A percentile compares a stretch with the other conserved stretches of the same genome.
These are phyloP conservation scores for Tricholoma terreum DNA, from an alignment of 768 basidiomycete genomes.

Conservation along the genomic window DNA sequence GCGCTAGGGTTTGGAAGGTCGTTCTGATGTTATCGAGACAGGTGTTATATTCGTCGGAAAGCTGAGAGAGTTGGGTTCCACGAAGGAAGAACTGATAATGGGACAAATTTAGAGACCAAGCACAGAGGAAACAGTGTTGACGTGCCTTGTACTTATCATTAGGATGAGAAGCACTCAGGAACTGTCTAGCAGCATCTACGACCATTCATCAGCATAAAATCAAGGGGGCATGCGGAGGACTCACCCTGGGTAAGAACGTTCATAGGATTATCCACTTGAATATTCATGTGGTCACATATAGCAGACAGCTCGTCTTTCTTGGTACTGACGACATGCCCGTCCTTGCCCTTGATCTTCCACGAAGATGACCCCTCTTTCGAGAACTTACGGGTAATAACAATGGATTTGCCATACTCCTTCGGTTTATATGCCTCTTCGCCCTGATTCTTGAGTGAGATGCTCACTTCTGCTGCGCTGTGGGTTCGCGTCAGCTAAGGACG, in stretches of 20 bases:
- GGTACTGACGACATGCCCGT: constrained; percentile 62
- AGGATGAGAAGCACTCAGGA: constrained; percentile 78
- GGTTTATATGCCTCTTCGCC: constrained; percentile 88
- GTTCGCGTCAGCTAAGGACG: background rate
- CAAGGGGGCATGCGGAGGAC: constrained; percentile 1
- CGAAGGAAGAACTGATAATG: constrained; percentile 80
- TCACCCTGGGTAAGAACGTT: constrained; percentile 87
- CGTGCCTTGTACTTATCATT: constrained; percentile 86
- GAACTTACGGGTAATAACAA: constrained; percentile 80
- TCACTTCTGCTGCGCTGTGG: constrained; percentile 66
- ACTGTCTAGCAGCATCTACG: constrained; percentile 69
- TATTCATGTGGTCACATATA: constrained; percentile 94
- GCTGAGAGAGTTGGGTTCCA: constrained; percentile 87
- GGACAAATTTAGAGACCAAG: constrained; percentile 1
- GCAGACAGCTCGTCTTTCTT: constrained; percentile 83
- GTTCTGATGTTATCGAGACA: constrained; percentile 71
- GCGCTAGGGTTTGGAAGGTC: constrained; percentile 60
- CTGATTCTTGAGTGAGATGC: constrained; percentile 81
- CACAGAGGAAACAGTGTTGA: background rate
- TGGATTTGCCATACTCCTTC: constrained; percentile 81
- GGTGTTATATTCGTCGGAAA: constrained; percentile 81
- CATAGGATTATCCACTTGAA: constrained; percentile 96
- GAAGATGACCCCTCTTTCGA: constrained; percentile 68
- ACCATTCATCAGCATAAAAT: constrained; percentile 17
- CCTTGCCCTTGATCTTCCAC: constrained; percentile 80